Evolutionary conservation across 495 filamentous ascomycete species (phyloP).

Genomic region (Glonium stellatum): DNA sequence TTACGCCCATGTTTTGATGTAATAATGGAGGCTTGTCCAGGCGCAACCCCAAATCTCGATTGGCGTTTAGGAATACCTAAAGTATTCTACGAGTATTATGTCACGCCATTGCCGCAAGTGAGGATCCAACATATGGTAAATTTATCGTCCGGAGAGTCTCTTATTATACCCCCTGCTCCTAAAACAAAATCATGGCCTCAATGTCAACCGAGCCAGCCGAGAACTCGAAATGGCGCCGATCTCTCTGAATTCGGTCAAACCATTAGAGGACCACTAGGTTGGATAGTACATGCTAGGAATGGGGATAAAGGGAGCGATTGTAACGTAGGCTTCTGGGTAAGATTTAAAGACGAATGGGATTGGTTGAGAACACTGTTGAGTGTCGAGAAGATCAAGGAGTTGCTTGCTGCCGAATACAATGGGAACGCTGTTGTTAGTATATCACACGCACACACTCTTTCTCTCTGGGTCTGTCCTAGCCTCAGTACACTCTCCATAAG

Average conservation of each 20-base stretch:
- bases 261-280: slow-evolving; percentile 25
- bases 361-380: slow-evolving; percentile 35
- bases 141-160: slow-evolving; percentile 20
- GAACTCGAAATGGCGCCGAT: slow-evolving; percentile 5
- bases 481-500: too few species aligned
- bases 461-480: too few species aligned
- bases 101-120: slow-evolving; percentile 16
- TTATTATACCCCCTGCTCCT: slow-evolving; percentile 19
- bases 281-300: slow-evolving; percentile 32
- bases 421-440: slow-evolving; percentile 6
- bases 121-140: slow-evolving; percentile 13
- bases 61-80: too few species aligned
- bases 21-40: too few species aligned
- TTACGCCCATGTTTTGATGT: too few species aligned
- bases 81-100: too few species aligned
- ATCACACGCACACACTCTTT: too few species aligned
- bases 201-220: slow-evolving; percentile 23
- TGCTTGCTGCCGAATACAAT: slow-evolving; percentile 30
- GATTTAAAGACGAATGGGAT: slow-evolving; percentile 26
- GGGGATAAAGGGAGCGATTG: slow-evolving; percentile 37
- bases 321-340: slow-evolving; percentile 35
- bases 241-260: slow-evolving; percentile 27
- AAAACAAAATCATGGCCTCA: slow-evolving; percentile 14
- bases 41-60: too few species aligned
- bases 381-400: slow-evolving; percentile 24